A percentile compares a stretch with the other conserved stretches of the same genome.
phyloP scores from a whole-genome alignment of 441 rosid genomes.

The Metrosideros polymorpha region DNA sequence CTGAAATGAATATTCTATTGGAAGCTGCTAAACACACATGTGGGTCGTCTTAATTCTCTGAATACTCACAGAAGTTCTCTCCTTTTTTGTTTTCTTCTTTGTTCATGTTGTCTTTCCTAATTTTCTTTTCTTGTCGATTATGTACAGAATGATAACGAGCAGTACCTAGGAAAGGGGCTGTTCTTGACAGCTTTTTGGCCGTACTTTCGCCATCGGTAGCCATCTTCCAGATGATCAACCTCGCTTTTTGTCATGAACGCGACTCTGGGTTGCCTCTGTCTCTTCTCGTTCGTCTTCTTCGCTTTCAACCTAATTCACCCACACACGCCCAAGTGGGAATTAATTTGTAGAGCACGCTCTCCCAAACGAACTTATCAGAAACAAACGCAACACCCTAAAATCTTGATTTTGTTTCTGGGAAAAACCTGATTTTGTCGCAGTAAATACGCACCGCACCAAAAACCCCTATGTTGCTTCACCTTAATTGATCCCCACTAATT shows the following conservation, averaged over 20 bases:
- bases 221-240: slow-evolving; percentile 59
- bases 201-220: slow-evolving; percentile 69
- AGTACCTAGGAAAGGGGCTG: slow-evolving; percentile 59
- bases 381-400: not conserved
- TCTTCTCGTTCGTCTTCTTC: slow-evolving; percentile 48
- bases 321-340: not conserved
- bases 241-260: slow-evolving; percentile 71
- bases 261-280: slow-evolving; percentile 55
- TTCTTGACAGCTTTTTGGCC: slow-evolving; percentile 67
- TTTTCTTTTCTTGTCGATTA: not conserved
- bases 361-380: not conserved
- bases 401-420: not conserved
- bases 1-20: not conserved
- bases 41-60: not conserved
- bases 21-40: not conserved
- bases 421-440: not conserved
- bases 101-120: not conserved
- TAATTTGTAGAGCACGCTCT: not conserved
- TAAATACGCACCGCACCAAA: not conserved
- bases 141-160: not conserved
- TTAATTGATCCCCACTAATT: not conserved
- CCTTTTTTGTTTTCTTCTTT: not conserved
- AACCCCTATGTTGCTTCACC: not conserved
- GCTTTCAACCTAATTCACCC: not conserved
- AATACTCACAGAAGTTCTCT: not conserved